Percentiles rank a stretch among this genome's conserved stretches.
phyloP scores from a whole-genome alignment of 768 basidiomycete genomes.

The Gyrodon lividus region DNA sequence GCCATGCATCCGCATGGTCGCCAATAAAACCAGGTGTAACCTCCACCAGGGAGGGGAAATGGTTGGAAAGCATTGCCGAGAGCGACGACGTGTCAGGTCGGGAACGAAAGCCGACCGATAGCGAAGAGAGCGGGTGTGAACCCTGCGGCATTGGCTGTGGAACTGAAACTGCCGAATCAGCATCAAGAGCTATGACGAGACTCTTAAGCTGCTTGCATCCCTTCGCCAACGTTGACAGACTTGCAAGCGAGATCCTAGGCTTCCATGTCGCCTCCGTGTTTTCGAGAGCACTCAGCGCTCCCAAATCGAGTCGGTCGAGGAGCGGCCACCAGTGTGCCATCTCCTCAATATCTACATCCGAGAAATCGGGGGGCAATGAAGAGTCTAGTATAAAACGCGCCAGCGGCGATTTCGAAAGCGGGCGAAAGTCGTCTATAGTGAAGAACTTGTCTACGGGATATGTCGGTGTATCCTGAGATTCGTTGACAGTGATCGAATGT shows the following conservation, averaged over 20 bases:
- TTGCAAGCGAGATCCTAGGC: conserved; percentile 16
- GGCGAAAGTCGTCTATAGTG: conserved; percentile 33
- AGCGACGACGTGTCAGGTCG: conserved; percentile 27
- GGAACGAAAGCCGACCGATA: conserved; percentile 36
- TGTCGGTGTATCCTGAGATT: conserved; percentile 34
- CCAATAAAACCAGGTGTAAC: conserved; percentile 35
- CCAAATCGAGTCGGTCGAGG: conserved; percentile 43
- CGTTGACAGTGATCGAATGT: conserved; percentile 28
- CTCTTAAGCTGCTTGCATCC: conserved; percentile 16
- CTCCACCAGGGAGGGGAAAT: conserved; percentile 41
- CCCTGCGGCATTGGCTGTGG: not conserved
- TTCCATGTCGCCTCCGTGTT: conserved; percentile 19
- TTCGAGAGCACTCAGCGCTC: conserved; percentile 28
- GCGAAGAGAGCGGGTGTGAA: conserved; percentile 26
- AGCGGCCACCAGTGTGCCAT: conserved; percentile 46
- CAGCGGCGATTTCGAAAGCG: conserved; percentile 36
- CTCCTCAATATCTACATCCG: conserved; percentile 38
- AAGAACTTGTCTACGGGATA: conserved; percentile 13
- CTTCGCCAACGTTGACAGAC: conserved; percentile 15
- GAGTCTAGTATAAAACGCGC: conserved; percentile 39
- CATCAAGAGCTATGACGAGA: conserved; percentile 23
- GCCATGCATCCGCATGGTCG: conserved; percentile 34
- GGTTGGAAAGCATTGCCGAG: conserved; percentile 29
- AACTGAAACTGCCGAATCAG: not conserved
- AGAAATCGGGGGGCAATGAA: conserved; percentile 38